Evolutionary conservation across 2,329 filamentous ascomycete species (phyloP).

Genomic region (Ophiocordyceps australis): DNA sequence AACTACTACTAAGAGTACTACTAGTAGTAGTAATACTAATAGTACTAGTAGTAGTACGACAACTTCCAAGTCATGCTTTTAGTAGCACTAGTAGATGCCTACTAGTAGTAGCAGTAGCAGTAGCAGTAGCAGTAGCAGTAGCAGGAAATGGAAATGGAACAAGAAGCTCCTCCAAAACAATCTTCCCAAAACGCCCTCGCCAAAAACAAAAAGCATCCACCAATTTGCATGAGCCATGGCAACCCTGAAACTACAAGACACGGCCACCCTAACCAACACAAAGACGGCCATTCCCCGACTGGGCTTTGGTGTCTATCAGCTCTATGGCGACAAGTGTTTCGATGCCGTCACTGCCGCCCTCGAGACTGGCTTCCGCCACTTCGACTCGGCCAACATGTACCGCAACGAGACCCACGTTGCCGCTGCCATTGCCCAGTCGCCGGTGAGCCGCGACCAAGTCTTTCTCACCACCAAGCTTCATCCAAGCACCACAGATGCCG

Average conservation of each 20-base stretch:
- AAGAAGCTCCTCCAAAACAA: too few relatives aligned
- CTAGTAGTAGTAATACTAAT: too few relatives aligned
- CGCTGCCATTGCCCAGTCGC: slow-evolving; percentile 37
- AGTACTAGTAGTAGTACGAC: too few relatives aligned
- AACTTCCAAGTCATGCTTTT: too few relatives aligned
- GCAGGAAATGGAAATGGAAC: too few relatives aligned
- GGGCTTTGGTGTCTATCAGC: slow-evolving; percentile 55
- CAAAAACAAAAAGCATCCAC: too few relatives aligned
- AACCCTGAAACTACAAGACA: slow-evolving; percentile 3
- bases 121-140: too few relatives aligned
- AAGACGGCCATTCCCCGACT: slow-evolving; percentile 36
- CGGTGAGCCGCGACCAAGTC: slow-evolving; percentile 36
- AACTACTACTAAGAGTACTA: too few relatives aligned
- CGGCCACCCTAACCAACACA: slow-evolving; percentile 8
- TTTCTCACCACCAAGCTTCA: slow-evolving; percentile 59
- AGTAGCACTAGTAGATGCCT: too few relatives aligned
- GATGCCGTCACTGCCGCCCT: slow-evolving; percentile 40
- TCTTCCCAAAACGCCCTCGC: too few relatives aligned
- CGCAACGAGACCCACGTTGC: slow-evolving; percentile 51
- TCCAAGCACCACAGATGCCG: slow-evolving; percentile 19
- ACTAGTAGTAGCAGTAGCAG: too few relatives aligned
- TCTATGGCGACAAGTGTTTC: slow-evolving; percentile 32
- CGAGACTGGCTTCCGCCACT: slow-evolving; percentile 39
- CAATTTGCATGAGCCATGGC: too few relatives aligned
- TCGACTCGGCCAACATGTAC: slow-evolving; percentile 47